Percentiles rank a stretch among this genome's conserved stretches.
phyloP scores from a whole-genome alignment of 2,329 filamentous ascomycete species.

The Cladosporium sp. region DNA sequence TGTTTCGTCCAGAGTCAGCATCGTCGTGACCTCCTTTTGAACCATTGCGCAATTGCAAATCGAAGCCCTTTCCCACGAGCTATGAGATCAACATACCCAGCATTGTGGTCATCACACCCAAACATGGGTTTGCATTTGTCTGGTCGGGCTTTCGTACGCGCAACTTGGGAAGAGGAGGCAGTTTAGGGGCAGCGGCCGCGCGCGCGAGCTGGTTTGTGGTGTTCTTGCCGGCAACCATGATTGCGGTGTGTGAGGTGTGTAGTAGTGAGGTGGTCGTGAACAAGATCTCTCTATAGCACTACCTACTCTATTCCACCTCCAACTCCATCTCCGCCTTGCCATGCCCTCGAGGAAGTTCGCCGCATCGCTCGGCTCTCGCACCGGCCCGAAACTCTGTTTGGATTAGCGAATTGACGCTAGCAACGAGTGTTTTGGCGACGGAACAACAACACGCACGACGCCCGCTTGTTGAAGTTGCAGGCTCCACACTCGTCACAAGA shows the following conservation, averaged over 20 bases:
- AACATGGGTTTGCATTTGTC: conserved; percentile 63
- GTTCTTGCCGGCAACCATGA: conserved; percentile 39
- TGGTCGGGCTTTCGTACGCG: conserved; percentile 65
- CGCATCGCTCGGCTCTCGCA: not conserved
- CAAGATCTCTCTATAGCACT: not conserved
- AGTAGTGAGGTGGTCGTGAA: not conserved
- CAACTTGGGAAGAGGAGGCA: conserved; percentile 63
- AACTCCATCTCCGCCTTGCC: not conserved
- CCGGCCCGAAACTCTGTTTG: too few species aligned
- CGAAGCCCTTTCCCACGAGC: not conserved
- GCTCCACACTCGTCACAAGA: conserved; percentile 10
- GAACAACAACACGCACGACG: not conserved
- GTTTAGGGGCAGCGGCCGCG: conserved; percentile 45
- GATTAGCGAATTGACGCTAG: not conserved
- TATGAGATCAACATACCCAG: conserved; percentile 55
- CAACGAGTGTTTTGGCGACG: not conserved
- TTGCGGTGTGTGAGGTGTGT: not conserved
- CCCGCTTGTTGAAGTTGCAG: not conserved
- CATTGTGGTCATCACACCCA: conserved; percentile 66
- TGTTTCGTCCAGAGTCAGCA: conserved; percentile 38
- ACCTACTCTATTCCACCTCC: not conserved
- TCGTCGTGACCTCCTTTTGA: not conserved
- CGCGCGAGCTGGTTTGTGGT: conserved; percentile 31
- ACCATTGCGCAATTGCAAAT: not conserved
- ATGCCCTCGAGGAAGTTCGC: not conserved